These are phyloP conservation scores for Cicer chorassanicum DNA, from an alignment of 306 rosid genomes.

Conservation along the genomic window DNA sequence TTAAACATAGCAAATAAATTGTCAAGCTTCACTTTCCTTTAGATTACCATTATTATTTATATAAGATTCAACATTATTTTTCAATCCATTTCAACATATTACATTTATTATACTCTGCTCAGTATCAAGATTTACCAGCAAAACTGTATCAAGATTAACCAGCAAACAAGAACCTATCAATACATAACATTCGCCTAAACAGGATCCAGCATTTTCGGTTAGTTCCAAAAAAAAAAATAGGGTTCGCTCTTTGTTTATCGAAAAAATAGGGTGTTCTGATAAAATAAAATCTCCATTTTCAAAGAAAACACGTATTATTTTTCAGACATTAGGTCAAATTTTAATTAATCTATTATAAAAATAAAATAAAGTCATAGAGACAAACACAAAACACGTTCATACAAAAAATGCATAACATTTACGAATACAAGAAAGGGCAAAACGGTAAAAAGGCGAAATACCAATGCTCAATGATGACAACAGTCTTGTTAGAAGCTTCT, in stretches of 20 bases:
- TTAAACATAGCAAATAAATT: background rate
- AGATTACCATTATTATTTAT: too few relatives aligned
- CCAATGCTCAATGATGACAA: constrained; percentile 52
- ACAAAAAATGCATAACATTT: background rate
- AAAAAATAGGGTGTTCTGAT: background rate
- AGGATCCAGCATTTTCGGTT: background rate
- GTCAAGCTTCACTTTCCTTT: background rate
- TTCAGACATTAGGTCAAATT: background rate
- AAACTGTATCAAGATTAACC: background rate
- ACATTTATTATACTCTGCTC: background rate
- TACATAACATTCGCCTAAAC: background rate
- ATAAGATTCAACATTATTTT: too few relatives aligned
- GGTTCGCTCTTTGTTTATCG: background rate
- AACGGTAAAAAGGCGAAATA: background rate
- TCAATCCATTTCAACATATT: background rate
- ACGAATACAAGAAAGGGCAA: background rate
- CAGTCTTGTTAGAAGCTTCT: background rate
- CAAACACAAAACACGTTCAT: background rate
- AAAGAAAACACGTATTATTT: background rate
- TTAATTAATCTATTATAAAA: background rate
- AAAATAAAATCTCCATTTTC: background rate
- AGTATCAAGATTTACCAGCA: background rate
- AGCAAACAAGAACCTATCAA: background rate
- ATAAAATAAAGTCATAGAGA: background rate
- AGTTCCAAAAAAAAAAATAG: background rate